A percentile compares a stretch with the other conserved stretches of the same genome.
Conservation (phyloP, 257 asterid genomes). For the Ehretia macrophylla region DNA sequence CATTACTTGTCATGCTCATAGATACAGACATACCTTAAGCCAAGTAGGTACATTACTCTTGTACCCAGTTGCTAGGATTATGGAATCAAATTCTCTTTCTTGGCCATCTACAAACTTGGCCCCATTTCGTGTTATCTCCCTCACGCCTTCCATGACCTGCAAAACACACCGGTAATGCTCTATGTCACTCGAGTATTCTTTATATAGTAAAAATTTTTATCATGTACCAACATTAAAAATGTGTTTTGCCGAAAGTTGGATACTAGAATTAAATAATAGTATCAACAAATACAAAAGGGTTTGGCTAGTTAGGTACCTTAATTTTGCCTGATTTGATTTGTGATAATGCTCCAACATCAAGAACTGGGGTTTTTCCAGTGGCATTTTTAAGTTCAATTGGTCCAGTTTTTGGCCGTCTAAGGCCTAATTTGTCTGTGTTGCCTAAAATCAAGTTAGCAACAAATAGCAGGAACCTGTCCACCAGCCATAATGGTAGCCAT, state of each 20-base stretch:
- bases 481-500: constrained; percentile 68
- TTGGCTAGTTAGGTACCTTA: constrained; percentile 34
- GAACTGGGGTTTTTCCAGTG: constrained; percentile 91
- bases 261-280: not conserved
- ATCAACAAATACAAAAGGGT: not conserved
- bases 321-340: constrained; percentile 67
- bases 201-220: not conserved
- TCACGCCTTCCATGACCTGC: constrained; percentile 71
- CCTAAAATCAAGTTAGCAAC: constrained; percentile 58
- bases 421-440: constrained; percentile 54
- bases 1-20: constrained; percentile 11
- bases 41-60: constrained; percentile 89
- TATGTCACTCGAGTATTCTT: too few species aligned
- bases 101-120: constrained; percentile 80
- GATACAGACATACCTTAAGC: constrained; percentile 83
- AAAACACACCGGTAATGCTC: too few species aligned
- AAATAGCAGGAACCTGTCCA: constrained; percentile 58
- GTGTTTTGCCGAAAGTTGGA: too few species aligned
- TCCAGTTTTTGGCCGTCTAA: constrained; percentile 84
- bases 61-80: constrained; percentile 91
- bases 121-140: constrained; percentile 66
- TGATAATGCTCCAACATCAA: constrained; percentile 83
- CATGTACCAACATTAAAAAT: not conserved
- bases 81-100: constrained; percentile 70
- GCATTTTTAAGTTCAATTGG: constrained; percentile 83